A percentile compares a stretch with the other conserved stretches of the same genome.
Conservation (phyloP, 1,284 basidiomycete genomes). For the Ganoderma sinense region DNA sequence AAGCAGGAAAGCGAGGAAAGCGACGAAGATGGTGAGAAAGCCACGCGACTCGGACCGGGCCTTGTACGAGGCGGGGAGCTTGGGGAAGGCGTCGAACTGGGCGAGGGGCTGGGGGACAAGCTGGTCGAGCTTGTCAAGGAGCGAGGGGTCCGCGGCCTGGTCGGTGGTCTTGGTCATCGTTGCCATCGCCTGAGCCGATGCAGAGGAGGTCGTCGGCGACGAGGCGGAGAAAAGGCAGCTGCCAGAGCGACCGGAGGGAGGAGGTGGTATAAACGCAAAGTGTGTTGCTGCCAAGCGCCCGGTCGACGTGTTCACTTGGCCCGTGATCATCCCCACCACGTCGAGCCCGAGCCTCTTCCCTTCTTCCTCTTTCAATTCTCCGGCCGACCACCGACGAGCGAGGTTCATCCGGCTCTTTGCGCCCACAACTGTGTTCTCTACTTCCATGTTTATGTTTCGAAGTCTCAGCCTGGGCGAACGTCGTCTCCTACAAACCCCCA, state of each 20-base stretch:
- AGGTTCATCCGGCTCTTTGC: constrained; percentile 25
- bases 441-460: too few relatives aligned
- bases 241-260: constrained; percentile 26
- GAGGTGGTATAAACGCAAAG: constrained; percentile 29
- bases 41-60: constrained; percentile 87
- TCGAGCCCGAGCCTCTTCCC: neutral
- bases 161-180: constrained; percentile 29
- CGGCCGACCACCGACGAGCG: constrained; percentile 22
- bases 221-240: constrained; percentile 20
- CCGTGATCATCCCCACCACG: constrained; percentile 20
- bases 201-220: constrained; percentile 17
- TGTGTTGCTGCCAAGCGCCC: constrained; percentile 16
- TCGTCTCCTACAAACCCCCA: too few relatives aligned
- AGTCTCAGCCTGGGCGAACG: too few relatives aligned
- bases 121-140: constrained; percentile 65
- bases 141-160: constrained; percentile 39
- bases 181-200: constrained; percentile 26
- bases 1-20: constrained; percentile 74
- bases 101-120: constrained; percentile 60
- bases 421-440: neutral
- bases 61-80: constrained; percentile 90
- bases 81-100: constrained; percentile 87
- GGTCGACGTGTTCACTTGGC: constrained; percentile 27
- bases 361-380: neutral
- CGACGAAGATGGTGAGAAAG: constrained; percentile 85